Evolutionary conservation across 192 early-diverging fungal genomes (phyloP).

Genomic region (Coemansia asiatica): DNA sequence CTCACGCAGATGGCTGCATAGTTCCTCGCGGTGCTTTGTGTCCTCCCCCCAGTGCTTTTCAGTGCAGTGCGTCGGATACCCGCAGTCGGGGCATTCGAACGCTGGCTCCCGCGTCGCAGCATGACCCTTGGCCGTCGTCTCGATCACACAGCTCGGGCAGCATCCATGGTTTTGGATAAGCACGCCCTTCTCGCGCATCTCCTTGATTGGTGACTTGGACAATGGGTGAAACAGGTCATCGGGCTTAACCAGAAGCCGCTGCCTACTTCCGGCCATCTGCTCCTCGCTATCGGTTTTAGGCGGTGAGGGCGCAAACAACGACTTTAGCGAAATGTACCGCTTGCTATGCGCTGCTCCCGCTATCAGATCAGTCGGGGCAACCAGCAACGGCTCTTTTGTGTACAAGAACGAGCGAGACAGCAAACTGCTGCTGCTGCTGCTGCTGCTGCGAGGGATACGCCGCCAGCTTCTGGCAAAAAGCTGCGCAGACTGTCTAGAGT

Average conservation of each 20-base stretch:
- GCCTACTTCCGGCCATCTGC: constrained; percentile 9
- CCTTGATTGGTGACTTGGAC: constrained; percentile 66
- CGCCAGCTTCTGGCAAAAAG: not conserved
- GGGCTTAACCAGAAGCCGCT: constrained; percentile 28
- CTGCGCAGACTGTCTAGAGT: not conserved
- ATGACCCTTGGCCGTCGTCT: constrained; percentile 39
- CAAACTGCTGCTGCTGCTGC: not conserved
- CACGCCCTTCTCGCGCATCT: constrained; percentile 63
- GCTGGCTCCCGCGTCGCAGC: constrained; percentile 54
- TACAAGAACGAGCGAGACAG: not conserved
- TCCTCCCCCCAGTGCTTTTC: constrained; percentile 67
- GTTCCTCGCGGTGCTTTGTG: constrained; percentile 57
- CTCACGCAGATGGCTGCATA: constrained; percentile 64
- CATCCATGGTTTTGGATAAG: constrained; percentile 65
- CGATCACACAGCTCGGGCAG: constrained; percentile 67
- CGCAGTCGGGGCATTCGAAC: constrained; percentile 76
- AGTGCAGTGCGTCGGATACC: constrained; percentile 77
- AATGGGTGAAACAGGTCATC: constrained; percentile 71
- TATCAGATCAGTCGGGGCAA: not conserved
- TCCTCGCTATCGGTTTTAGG: constrained; percentile 12
- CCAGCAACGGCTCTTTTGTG: not conserved
- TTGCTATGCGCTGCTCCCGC: constrained; percentile 2
- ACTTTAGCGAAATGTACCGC: constrained; percentile 44
- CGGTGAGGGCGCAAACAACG: constrained; percentile 48
- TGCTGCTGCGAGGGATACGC: not conserved